Conservation (phyloP, 106 monocot species). For the Acorus calamus region DNA sequence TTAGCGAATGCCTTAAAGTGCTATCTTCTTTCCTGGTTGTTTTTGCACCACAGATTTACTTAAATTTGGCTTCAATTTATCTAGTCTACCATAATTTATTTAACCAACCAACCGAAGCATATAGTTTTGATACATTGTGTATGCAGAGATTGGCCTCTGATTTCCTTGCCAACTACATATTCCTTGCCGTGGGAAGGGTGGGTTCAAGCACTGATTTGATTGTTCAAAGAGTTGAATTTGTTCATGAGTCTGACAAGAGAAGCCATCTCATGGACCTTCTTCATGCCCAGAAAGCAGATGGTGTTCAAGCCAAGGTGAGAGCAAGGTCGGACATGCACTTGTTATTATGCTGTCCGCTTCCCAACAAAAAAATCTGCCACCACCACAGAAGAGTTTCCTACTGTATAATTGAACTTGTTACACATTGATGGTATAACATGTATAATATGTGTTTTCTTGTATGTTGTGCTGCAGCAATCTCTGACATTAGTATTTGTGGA, state of each 20-base stretch:
- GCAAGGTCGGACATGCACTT: neutral
- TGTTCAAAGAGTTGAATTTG: slow-evolving; percentile 54
- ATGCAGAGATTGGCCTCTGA: slow-evolving; percentile 51
- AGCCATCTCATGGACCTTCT: slow-evolving; percentile 61
- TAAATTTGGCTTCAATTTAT: too few species aligned
- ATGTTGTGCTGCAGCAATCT: slow-evolving; percentile 28
- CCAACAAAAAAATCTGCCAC: too few species aligned
- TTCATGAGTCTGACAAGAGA: slow-evolving; percentile 44
- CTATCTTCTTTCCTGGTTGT: too few species aligned
- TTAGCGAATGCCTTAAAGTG: too few species aligned
- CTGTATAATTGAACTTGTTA: too few species aligned
- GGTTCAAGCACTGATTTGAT: slow-evolving; percentile 63
- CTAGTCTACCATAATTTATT: too few species aligned
- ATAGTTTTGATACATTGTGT: neutral
- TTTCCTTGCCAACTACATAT: slow-evolving; percentile 42
- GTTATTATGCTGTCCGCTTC: too few species aligned
- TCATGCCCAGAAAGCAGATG: slow-evolving; percentile 48
- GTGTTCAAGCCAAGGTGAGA: slow-evolving; percentile 39
- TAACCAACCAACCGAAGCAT: too few species aligned
- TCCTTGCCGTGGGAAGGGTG: slow-evolving; percentile 58
- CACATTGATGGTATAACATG: too few species aligned
- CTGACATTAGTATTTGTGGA: slow-evolving; percentile 56
- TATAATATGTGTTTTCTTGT: neutral
- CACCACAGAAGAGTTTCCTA: too few species aligned
- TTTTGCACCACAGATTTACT: too few species aligned